phyloP scores from a whole-genome alignment of 1,284 basidiomycete species.

The Apiotrichum sp. region DNA sequence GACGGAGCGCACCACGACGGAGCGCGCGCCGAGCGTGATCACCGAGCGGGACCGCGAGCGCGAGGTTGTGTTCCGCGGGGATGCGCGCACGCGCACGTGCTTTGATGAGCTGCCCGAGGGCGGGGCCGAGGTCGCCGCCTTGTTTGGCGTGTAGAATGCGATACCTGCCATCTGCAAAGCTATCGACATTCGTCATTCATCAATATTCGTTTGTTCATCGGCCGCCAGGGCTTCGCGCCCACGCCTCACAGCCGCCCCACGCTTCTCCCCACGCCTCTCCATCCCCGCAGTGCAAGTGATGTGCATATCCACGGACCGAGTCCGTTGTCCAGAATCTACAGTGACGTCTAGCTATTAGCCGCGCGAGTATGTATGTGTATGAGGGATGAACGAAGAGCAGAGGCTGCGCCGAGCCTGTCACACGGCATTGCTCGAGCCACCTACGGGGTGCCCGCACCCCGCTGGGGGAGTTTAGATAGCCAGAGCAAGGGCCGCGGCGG shows the following conservation, averaged over 20 bases:
- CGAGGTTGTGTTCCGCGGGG: constrained; percentile 22
- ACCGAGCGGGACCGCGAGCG: background rate
- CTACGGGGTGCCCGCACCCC: too few relatives aligned
- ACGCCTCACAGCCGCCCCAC: too few relatives aligned
- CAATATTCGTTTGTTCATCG: too few relatives aligned
- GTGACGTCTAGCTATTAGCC: background rate
- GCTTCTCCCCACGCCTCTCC: too few relatives aligned
- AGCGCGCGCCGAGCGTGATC: background rate
- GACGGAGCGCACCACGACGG: background rate
- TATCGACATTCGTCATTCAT: too few relatives aligned
- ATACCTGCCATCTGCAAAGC: too few relatives aligned
- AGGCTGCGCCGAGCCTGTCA: too few relatives aligned
- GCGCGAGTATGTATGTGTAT: background rate
- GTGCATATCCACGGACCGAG: too few relatives aligned
- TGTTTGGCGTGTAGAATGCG: constrained; percentile 15
- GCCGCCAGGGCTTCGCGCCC: too few relatives aligned
- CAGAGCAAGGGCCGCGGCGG: background rate
- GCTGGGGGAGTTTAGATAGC: background rate
- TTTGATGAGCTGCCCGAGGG: constrained; percentile 22
- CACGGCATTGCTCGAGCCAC: too few relatives aligned
- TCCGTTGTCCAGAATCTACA: background rate
- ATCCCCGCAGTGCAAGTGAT: too few relatives aligned
- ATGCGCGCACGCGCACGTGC: constrained; percentile 23
- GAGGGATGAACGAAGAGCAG: background rate
- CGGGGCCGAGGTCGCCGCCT: constrained; percentile 16